These are phyloP conservation scores for Catenaria anguillulae DNA, from an alignment of 371 early-diverging fungal species.

Conservation along the genomic window DNA sequence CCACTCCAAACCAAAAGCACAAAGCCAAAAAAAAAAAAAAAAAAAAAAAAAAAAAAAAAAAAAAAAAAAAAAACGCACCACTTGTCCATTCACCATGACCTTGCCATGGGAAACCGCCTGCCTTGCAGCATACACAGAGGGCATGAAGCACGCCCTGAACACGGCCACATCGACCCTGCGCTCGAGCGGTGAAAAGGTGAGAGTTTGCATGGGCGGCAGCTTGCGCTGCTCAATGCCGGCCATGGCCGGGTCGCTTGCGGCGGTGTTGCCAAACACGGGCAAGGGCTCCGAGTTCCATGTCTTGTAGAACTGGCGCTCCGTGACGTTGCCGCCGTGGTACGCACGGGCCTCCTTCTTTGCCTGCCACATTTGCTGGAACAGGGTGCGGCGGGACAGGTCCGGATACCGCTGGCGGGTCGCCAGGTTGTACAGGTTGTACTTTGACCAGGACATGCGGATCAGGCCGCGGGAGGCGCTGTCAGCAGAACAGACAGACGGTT, in stretches of 20 bases:
- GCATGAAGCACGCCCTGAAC: constrained; percentile 79
- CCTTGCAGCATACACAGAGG: constrained; percentile 68
- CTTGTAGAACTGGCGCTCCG: constrained; percentile 63
- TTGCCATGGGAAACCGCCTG: constrained; percentile 68
- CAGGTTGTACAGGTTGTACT: constrained; percentile 74
- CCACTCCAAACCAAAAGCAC: not conserved
- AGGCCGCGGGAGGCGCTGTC: constrained; percentile 30
- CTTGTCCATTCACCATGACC: constrained; percentile 79
- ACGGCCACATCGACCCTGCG: constrained; percentile 80
- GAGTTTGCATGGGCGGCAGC: constrained; percentile 48
- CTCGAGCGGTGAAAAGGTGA: constrained; percentile 79
- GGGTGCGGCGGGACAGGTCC: constrained; percentile 50
- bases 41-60: not conserved
- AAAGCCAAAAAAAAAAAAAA: not conserved
- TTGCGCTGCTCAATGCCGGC: constrained; percentile 18
- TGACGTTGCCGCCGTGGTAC: constrained; percentile 80
- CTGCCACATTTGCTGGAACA: constrained; percentile 85
- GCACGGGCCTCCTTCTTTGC: constrained; percentile 84
- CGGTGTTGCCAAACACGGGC: not conserved
- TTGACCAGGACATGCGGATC: constrained; percentile 88
- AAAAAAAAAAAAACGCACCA: constrained; percentile 28
- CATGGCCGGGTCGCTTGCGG: not conserved
- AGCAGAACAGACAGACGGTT: no score
- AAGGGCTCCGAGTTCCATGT: constrained; percentile 22
- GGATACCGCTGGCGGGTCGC: constrained; percentile 36